Conservation (phyloP, 371 early-diverging fungal species). For the Mortierella sp. region DNA sequence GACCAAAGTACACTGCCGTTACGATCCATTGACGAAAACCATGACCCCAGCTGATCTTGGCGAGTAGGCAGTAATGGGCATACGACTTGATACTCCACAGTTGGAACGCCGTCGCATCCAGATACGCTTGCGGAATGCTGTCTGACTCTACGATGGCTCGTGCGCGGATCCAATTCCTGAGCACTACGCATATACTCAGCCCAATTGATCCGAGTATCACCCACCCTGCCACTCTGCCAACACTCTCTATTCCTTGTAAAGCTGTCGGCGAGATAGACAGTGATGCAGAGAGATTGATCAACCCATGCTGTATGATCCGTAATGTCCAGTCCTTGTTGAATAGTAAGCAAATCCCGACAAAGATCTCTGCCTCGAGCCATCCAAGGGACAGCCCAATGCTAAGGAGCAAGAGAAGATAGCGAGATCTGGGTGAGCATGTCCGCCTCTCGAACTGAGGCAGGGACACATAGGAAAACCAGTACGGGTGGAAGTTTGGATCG, state of each 20-base stretch:
- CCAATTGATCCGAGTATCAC: constrained; percentile 30
- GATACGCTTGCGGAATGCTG: constrained; percentile 33
- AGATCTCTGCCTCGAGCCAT: constrained; percentile 25
- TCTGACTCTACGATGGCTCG: constrained; percentile 33
- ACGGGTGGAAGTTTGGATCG: constrained; percentile 13
- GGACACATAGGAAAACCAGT: constrained; percentile 27
- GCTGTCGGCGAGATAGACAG: not conserved
- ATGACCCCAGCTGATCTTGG: constrained; percentile 35
- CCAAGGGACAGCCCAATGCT: constrained; percentile 7
- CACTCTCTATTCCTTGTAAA: not conserved
- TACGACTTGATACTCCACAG: constrained; percentile 46
- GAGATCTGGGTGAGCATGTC: constrained; percentile 16
- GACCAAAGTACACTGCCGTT: constrained; percentile 33
- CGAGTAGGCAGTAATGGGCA: constrained; percentile 34
- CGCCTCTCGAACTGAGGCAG: constrained; percentile 22
- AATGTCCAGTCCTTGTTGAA: constrained; percentile 23
- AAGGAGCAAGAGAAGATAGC: constrained; percentile 18
- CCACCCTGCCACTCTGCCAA: constrained; percentile 25
- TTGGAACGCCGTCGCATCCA: constrained; percentile 24
- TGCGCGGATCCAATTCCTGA: constrained; percentile 46
- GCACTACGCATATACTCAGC: constrained; percentile 12
- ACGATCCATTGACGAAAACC: constrained; percentile 27
- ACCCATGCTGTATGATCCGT: constrained; percentile 11
- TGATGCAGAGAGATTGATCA: not conserved
- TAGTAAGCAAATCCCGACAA: constrained; percentile 18